phyloP scores from a whole-genome alignment of 2,329 filamentous ascomycete genomes.

The Penicillium sp. region DNA sequence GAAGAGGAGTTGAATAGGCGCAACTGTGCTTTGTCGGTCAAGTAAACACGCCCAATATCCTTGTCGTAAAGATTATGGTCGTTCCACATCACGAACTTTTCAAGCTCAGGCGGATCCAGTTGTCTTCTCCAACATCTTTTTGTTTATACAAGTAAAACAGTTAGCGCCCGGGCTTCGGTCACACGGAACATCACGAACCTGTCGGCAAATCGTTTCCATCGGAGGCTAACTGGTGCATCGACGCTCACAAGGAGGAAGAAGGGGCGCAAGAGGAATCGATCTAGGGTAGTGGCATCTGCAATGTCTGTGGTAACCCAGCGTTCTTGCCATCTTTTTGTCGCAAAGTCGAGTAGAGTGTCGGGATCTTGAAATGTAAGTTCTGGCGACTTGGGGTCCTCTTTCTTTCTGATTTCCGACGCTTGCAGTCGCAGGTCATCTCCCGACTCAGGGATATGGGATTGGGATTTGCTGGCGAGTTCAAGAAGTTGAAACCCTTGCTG shows the following conservation, averaged over 20 bases:
- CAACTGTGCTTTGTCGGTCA: conserved; percentile 79
- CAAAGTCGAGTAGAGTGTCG: conserved; percentile 74
- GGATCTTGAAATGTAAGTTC: conserved; percentile 58
- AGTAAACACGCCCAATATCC: conserved; percentile 65
- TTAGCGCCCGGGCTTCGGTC: not conserved
- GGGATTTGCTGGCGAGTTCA: conserved; percentile 51
- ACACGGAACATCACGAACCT: conserved; percentile 38
- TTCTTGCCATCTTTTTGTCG: conserved; percentile 78
- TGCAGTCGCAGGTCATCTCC: conserved; percentile 33
- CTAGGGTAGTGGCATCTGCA: conserved; percentile 68
- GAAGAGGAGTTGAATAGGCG: conserved; percentile 82
- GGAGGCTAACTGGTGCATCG: conserved; percentile 80
- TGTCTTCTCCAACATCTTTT: conserved; percentile 51
- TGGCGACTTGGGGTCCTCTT: conserved; percentile 19
- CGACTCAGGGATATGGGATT: conserved; percentile 19
- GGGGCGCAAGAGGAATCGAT: conserved; percentile 73
- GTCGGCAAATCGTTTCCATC: conserved; percentile 75
- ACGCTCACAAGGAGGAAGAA: conserved; percentile 93
- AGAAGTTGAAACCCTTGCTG: conserved; percentile 78
- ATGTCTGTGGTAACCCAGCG: conserved; percentile 87
- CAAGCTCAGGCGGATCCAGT: conserved; percentile 54
- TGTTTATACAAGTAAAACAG: not conserved
- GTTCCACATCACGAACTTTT: conserved; percentile 61
- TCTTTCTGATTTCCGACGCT: conserved; percentile 23
- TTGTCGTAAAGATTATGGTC: conserved; percentile 74